phyloP scores from a whole-genome alignment of 805 yeast species.

The Kodamaea restingae region DNA sequence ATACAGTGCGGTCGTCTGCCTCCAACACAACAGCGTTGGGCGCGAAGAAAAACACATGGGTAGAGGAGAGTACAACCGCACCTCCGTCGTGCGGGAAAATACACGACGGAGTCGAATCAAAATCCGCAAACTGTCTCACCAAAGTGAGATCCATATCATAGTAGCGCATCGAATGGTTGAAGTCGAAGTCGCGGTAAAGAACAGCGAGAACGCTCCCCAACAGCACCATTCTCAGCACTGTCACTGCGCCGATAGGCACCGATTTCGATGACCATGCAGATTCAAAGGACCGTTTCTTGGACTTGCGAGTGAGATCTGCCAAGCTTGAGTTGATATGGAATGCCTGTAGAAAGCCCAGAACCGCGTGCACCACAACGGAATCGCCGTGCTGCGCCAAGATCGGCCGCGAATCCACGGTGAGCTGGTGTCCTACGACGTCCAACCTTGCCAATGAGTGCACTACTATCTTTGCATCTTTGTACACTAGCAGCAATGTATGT shows the following conservation, averaged over 20 bases:
- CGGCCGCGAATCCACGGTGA: conserved; percentile 20
- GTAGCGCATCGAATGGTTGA: conserved; percentile 28
- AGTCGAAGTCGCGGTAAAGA: conserved; percentile 32
- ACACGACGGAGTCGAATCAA: conserved; percentile 28
- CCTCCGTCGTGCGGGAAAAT: conserved; percentile 26
- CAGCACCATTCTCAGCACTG: conserved; percentile 15
- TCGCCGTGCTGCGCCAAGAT: conserved; percentile 12
- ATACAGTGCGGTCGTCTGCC: conserved; percentile 11
- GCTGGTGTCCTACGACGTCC: conserved; percentile 21
- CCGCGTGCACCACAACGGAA: conserved; percentile 14
- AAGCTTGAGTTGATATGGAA: conserved; percentile 1
- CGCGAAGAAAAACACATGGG: conserved; percentile 28
- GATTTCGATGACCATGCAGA: conserved; percentile 9
- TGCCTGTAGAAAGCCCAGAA: conserved; percentile 12
- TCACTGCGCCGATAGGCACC: conserved; percentile 18
- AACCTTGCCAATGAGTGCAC: conserved; percentile 11
- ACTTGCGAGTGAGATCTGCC: background rate
- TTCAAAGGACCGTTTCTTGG: background rate
- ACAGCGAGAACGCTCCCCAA: conserved; percentile 20
- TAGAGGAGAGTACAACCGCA: conserved; percentile 23
- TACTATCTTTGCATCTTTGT: background rate
- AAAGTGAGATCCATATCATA: conserved; percentile 16
- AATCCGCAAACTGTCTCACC: conserved; percentile 23
- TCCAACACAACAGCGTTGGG: conserved; percentile 10
- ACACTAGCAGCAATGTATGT: conserved; percentile 5